phyloP scores from a whole-genome alignment of 2,329 filamentous ascomycete species.

The Cytospora leucostoma region DNA sequence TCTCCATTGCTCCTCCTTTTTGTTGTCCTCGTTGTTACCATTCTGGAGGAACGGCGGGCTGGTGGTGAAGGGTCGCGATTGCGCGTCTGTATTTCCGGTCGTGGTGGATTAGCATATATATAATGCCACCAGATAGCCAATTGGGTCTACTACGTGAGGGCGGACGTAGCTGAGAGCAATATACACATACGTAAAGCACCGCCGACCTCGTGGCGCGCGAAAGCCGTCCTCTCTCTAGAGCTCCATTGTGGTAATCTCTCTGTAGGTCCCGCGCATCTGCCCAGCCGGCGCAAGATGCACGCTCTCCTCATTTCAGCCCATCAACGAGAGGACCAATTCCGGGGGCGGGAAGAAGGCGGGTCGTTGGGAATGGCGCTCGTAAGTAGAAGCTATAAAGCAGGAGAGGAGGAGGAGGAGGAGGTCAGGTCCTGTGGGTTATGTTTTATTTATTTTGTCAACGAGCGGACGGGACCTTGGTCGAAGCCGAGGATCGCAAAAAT shows the following conservation, averaged over 20 bases:
- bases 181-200: slow-evolving; percentile 1
- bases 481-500: background rate
- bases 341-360: slow-evolving; percentile 4
- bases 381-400: background rate
- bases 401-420: no score
- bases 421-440: background rate
- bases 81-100: background rate
- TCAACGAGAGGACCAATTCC: slow-evolving; percentile 25
- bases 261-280: slow-evolving; percentile 31
- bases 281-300: slow-evolving; percentile 35
- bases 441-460: background rate
- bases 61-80: slow-evolving; percentile 6
- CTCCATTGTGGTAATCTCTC: slow-evolving; percentile 9
- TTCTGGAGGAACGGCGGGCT: background rate
- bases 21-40: background rate
- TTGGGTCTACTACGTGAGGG: background rate
- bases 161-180: background rate
- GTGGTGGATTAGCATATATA: background rate
- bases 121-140: background rate
- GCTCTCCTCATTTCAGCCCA: slow-evolving; percentile 38
- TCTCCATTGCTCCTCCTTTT: slow-evolving; percentile 34
- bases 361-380: slow-evolving; percentile 5
- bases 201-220: slow-evolving; percentile 12
- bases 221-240: slow-evolving; percentile 1
- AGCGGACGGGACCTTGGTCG: background rate